phyloP scores from a whole-genome alignment of 441 rosid genomes.

The Gossypium schwendimanii region DNA sequence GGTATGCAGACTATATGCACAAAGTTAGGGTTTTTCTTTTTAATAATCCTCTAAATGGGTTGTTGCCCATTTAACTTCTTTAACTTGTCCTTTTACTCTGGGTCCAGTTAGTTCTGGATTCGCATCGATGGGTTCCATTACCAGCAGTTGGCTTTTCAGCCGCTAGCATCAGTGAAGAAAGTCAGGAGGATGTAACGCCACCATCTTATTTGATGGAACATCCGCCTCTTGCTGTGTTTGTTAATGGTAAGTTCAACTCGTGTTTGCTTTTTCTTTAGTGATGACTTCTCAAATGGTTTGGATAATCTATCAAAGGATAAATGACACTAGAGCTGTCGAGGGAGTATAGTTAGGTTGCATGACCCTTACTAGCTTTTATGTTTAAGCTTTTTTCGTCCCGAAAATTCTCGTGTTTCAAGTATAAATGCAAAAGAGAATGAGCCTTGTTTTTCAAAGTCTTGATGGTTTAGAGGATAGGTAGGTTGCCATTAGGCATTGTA shows the following conservation, averaged over 20 bases:
- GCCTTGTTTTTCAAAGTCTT: not conserved
- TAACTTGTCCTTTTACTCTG: slow-evolving; percentile 19
- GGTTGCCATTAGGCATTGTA: not conserved
- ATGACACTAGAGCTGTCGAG: not conserved
- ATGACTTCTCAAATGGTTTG: not conserved
- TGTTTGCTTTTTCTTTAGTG: not conserved
- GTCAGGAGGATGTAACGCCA: slow-evolving; percentile 82
- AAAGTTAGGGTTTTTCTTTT: slow-evolving; percentile 11
- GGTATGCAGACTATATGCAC: slow-evolving; percentile 31
- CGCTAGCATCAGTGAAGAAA: slow-evolving; percentile 48
- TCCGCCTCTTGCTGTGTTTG: slow-evolving; percentile 95
- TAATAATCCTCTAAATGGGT: slow-evolving; percentile 3
- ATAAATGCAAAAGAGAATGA: not conserved
- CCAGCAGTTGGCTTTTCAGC: slow-evolving; percentile 87
- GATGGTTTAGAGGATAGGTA: not conserved
- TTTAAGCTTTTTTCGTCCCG: not conserved
- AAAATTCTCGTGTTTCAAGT: not conserved
- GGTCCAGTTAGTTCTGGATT: slow-evolving; percentile 87
- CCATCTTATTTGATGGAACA: slow-evolving; percentile 95
- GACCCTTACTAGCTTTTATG: not conserved
- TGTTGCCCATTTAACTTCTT: not conserved
- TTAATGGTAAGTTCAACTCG: slow-evolving; percentile 51
- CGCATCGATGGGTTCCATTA: slow-evolving; percentile 94
- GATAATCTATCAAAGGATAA: slow-evolving; percentile 8
- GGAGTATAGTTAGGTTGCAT: not conserved